These are phyloP conservation scores for Wickerhamomyces rabaulensis DNA, from an alignment of 805 yeast species.

Conservation along the genomic window DNA sequence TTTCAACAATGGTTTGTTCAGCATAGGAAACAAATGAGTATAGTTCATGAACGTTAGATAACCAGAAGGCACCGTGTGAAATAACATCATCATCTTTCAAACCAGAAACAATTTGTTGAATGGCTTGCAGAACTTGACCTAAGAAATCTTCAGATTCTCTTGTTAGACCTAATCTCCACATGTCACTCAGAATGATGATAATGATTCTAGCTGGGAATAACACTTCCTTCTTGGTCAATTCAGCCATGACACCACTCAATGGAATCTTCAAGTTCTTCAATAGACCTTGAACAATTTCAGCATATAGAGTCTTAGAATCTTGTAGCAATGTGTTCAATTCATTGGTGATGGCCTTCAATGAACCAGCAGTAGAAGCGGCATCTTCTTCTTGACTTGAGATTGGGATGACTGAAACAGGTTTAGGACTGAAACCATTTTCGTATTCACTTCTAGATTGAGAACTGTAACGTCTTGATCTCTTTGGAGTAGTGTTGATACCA, in stretches of 20 bases:
- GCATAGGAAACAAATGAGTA: conserved; percentile 94
- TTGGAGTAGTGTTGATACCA: conserved; percentile 22
- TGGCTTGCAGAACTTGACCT: conserved; percentile 82
- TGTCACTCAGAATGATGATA: conserved; percentile 86
- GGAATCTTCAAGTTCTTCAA: conserved; percentile 84
- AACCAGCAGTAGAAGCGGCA: conserved; percentile 34
- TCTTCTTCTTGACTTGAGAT: conserved; percentile 46
- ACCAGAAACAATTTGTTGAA: conserved; percentile 77
- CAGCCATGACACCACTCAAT: conserved; percentile 77
- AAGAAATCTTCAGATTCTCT: conserved; percentile 86
- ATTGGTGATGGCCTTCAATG: conserved; percentile 67
- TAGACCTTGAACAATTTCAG: conserved; percentile 82
- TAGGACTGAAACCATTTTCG: conserved; percentile 28
- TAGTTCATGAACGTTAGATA: conserved; percentile 92
- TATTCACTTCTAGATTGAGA: conserved; percentile 35
- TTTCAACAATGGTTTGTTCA: conserved; percentile 82
- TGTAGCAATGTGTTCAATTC: conserved; percentile 68
- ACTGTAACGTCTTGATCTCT: conserved; percentile 29
- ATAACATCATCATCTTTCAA: conserved; percentile 82
- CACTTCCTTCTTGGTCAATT: conserved; percentile 81
- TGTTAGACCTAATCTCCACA: conserved; percentile 97
- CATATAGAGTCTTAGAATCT: conserved; percentile 66
- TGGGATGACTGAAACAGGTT: conserved; percentile 61
- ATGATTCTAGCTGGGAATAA: conserved; percentile 94
- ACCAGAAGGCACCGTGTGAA: conserved; percentile 95